phyloP scores from a whole-genome alignment of 352 stramenopile species.

The Peronosclerospora sorghi region DNA sequence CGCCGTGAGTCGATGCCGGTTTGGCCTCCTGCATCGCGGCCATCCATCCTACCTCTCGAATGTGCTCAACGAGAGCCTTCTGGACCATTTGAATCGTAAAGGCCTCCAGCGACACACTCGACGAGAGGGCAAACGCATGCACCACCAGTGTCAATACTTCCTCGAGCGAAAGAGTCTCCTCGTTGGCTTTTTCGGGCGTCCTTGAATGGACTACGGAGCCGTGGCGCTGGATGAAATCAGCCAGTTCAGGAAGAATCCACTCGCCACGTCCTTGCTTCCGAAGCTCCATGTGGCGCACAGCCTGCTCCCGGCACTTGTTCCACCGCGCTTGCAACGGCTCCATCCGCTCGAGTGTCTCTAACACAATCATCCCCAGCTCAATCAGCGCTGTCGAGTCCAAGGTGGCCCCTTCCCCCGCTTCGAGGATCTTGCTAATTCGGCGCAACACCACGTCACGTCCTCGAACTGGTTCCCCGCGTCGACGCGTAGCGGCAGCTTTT shows the following conservation, averaged over 20 bases:
- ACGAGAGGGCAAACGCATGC: slow-evolving; percentile 52
- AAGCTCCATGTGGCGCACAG: slow-evolving; percentile 38
- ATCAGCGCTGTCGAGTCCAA: slow-evolving; percentile 45
- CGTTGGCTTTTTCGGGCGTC: slow-evolving; percentile 1
- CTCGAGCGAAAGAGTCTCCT: slow-evolving; percentile 23
- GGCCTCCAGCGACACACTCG: slow-evolving; percentile 35
- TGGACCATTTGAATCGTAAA: slow-evolving; percentile 60
- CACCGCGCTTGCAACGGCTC: slow-evolving; percentile 32
- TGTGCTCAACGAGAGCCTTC: slow-evolving; percentile 32
- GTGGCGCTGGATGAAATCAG: slow-evolving; percentile 49
- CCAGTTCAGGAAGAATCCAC: slow-evolving; percentile 64
- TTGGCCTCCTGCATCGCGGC: too few species aligned
- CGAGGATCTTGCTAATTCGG: slow-evolving; percentile 53
- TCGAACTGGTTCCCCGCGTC: slow-evolving; percentile 40
- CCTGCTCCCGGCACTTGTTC: slow-evolving; percentile 42
- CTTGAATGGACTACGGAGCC: slow-evolving; percentile 11
- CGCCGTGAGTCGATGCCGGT: too few species aligned
- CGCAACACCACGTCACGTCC: slow-evolving; percentile 64
- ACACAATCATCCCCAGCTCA: slow-evolving; percentile 58
- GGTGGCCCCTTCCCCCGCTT: slow-evolving; percentile 47
- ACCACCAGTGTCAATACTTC: slow-evolving; percentile 48
- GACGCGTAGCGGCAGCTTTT: slow-evolving; percentile 27
- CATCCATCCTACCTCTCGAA: slow-evolving; percentile 39
- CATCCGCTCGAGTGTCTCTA: slow-evolving; percentile 72
- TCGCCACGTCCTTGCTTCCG: slow-evolving; percentile 32